Percentiles rank a stretch among this genome's conserved stretches.
These are phyloP conservation scores for Pythium dissimile DNA, from an alignment of 352 stramenopile genomes.

Conservation along the genomic window DNA sequence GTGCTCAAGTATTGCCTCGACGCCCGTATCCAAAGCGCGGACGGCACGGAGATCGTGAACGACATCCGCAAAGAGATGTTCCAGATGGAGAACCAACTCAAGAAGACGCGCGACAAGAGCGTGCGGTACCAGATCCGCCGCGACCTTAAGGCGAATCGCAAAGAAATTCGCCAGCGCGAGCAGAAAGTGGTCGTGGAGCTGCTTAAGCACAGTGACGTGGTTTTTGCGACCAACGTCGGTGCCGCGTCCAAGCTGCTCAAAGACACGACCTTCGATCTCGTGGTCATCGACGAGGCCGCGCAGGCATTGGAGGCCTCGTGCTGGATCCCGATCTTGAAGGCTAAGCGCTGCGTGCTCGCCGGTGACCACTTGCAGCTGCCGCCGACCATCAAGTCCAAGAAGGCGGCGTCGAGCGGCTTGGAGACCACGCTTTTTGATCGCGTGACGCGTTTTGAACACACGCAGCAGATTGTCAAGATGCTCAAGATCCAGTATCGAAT, in stretches of 20 bases:
- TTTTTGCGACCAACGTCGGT: conserved; percentile 96
- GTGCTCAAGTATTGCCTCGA: conserved; percentile 95
- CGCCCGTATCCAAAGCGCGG: conserved; percentile 86
- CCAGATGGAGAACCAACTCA: conserved; percentile 45
- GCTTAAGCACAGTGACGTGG: conserved; percentile 90
- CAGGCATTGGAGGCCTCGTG: conserved; percentile 96
- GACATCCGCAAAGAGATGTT: conserved; percentile 93
- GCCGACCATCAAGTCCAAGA: conserved; percentile 94
- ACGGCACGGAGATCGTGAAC: conserved; percentile 95
- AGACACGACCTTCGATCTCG: conserved; percentile 91
- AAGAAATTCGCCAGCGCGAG: conserved; percentile 93
- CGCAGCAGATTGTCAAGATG: conserved; percentile 83
- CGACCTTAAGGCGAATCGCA: conserved; percentile 91
- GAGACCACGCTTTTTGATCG: conserved; percentile 96
- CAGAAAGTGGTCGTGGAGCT: conserved; percentile 92
- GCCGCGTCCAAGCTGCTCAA: conserved; percentile 90
- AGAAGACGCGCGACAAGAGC: conserved; percentile 56
- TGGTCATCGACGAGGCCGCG: conserved; percentile 97
- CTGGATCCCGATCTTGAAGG: conserved; percentile 96
- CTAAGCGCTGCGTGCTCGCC: conserved; percentile 84
- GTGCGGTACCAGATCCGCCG: conserved; percentile 44
- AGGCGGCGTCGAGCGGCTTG: conserved; percentile 71
- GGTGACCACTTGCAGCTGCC: conserved; percentile 97
- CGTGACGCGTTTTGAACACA: conserved; percentile 70
- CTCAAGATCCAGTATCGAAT: conserved; percentile 97